Evolutionary conservation across 2,329 filamentous ascomycete species (phyloP), one percentile per base, ranked within the genome.

Genomic region (Fusarium pseudocircinatum): DNA sequence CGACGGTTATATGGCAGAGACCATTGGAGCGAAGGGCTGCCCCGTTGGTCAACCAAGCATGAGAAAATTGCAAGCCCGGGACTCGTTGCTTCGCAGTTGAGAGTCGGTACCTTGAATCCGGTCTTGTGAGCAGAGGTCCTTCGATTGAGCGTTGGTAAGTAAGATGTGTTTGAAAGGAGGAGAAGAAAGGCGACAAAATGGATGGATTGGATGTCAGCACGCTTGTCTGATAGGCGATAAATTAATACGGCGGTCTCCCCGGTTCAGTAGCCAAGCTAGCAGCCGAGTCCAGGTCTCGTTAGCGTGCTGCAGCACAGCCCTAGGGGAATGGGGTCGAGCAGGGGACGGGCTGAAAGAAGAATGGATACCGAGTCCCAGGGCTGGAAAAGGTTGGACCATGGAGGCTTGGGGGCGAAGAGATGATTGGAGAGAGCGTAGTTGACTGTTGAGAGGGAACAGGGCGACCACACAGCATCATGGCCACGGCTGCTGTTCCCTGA

Each of bases 141-240:
- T 28, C 32, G 34, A 43, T 42, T 32, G 53, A 36, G 22, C 8
- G 32, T 54, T 44, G 36, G n/a, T n/a, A 58, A 46, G 39, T 47
- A 49, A 54, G 53, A 59, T 37, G 40, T 34, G 56, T 47, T 46
- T 53, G 39, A 58, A 42, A 47, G 42, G 63, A 60, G 44, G 53
- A 59, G 53, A 70, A 61, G 60, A 69, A 59, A 69, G 70, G 54
- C 56, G 58, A 66, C 57, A 65, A 49, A 53, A 72, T 63, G 58
- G 36, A 63, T 58, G 57, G 37, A 71, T 28, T 60, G 44, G 58
- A 77, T 77, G 75, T 77, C 75, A 77, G 75, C 75, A 67, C 57
- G 59, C 62, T 62, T 54, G 47, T 64, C 43, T 77, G 75, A 77
- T 77, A 76, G 71, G 74, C 63, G 58, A 75, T 60, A 69, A 66